These are phyloP conservation scores for Pseudocercospora eumusae DNA, from an alignment of 2,329 filamentous ascomycete genomes.

Conservation along the genomic window DNA sequence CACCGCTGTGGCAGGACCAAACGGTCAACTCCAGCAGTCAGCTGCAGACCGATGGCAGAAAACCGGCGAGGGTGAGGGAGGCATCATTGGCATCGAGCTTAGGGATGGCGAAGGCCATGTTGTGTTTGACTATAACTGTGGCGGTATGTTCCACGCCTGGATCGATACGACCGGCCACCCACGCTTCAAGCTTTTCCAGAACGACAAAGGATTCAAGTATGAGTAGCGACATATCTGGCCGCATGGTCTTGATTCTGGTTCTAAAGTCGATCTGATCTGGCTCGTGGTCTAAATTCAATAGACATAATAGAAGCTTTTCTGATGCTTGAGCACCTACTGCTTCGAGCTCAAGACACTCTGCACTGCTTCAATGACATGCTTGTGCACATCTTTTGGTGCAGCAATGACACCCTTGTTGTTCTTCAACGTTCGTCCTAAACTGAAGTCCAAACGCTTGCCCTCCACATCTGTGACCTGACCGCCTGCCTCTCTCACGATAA, in stretches of 20 bases:
- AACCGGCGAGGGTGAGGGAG: slow-evolving; percentile 78
- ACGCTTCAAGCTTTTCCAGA: slow-evolving; percentile 36
- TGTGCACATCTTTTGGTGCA: slow-evolving; percentile 74
- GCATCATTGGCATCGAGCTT: slow-evolving; percentile 79
- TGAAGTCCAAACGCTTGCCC: slow-evolving; percentile 84
- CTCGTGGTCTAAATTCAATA: background rate
- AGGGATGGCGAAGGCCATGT: slow-evolving; percentile 55
- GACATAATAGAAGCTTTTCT: background rate
- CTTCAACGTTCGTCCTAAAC: slow-evolving; percentile 77
- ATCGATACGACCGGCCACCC: slow-evolving; percentile 62
- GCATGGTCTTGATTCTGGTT: background rate
- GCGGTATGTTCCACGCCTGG: slow-evolving; percentile 84
- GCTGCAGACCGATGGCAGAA: slow-evolving; percentile 72
- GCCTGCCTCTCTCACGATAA: slow-evolving; percentile 92
- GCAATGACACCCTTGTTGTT: slow-evolving; percentile 94
- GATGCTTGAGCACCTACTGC: slow-evolving; percentile 28
- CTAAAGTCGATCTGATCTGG: background rate
- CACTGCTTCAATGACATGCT: slow-evolving; percentile 75
- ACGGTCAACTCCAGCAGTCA: slow-evolving; percentile 71
- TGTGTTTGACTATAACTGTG: slow-evolving; percentile 79
- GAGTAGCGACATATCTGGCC: background rate
- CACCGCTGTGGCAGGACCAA: slow-evolving; percentile 65
- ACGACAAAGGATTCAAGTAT: slow-evolving; percentile 14
- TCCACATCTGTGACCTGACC: slow-evolving; percentile 87
- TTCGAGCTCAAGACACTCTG: slow-evolving; percentile 69